Conservation (phyloP, 1,284 basidiomycete genomes). For the Sanghuangporus sanghuang region DNA sequence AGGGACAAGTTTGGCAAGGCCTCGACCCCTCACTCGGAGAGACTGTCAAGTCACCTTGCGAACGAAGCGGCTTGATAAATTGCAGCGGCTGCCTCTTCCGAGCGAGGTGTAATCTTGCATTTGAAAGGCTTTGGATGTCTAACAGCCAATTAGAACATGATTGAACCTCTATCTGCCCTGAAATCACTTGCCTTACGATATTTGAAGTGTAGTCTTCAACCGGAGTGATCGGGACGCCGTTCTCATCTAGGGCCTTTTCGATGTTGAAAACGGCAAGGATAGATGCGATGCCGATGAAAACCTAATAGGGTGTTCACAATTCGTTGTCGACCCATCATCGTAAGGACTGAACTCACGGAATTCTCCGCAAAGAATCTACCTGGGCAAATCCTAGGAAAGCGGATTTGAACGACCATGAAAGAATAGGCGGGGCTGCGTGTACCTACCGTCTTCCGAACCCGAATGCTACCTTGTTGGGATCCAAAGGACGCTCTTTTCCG, state of each 20-base stretch:
- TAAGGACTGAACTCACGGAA: background rate
- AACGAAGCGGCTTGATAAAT: conserved; percentile 5
- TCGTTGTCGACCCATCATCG: background rate
- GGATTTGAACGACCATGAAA: background rate
- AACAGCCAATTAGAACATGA: background rate
- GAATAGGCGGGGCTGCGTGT: background rate
- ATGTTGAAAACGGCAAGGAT: conserved; percentile 21
- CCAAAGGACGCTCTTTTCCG: background rate
- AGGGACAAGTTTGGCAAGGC: too few relatives aligned
- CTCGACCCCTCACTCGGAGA: too few relatives aligned
- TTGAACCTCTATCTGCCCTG: background rate
- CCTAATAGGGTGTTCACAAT: background rate
- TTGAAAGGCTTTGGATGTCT: conserved; percentile 11
- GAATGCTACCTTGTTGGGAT: conserved; percentile 2
- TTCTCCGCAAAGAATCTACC: conserved; percentile 9
- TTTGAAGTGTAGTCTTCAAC: background rate
- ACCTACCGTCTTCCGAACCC: conserved; percentile 13
- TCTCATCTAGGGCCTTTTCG: conserved; percentile 13
- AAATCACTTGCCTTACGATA: conserved; percentile 4
- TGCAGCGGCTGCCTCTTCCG: background rate
- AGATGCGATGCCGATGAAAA: conserved; percentile 9
- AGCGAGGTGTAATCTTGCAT: conserved; percentile 1
- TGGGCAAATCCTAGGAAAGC: conserved; percentile 5
- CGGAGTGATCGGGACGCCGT: conserved; percentile 15
- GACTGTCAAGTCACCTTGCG: background rate